Evolutionary conservation across 129 eudicot genomes (phyloP), one percentile per base, ranked within the genome.

Genomic region (Artemisia argyi): DNA sequence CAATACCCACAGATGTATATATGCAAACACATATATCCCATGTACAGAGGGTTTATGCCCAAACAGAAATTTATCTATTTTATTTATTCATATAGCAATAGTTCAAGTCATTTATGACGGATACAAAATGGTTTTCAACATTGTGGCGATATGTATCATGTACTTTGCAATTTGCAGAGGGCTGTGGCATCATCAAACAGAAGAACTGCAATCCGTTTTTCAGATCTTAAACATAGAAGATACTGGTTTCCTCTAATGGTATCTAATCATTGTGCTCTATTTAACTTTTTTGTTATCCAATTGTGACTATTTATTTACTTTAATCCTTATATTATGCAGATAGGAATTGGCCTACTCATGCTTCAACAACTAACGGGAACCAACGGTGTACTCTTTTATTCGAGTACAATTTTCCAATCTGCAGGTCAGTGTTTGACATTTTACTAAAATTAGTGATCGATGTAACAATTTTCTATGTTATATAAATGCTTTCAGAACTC

Each of bases 181-280:
- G 78, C 96, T 72, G 81, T 92, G 42, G 96, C 95, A 68, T 89
- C 95, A 85, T 68, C 89, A 73, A 87, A 82, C 78, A 79, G 96
- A 84, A 92, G 88, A 82, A 67, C 85, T 46, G 75, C 96, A 60
- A 83, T 92, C 62, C 84, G 90, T 59, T 85, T 89, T 81, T 82
- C 83, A 62, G 96, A 92, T 60, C 88, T 92, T 65, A 85, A 83
- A 77, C 91, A 77, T 51, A 85, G 91, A 85, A 89, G 94, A 92
- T 92, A 89, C 59, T 92, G 96, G 96, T 80, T 92, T 60, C 98
- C 98, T 72, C 77, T 92, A 4, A 92, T 87, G 95, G 98, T 92
- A 81, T 51, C 60, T 83, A 58, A 50, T 46, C 32, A 17, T 60
- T 50, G 17, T 64, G 14, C 32, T 67, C 24, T 69, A 16, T 42